Percentiles rank a stretch among this genome's conserved stretches.
Conservation (phyloP, 1,139 yeast genomes). For the Maudiozyma humilis region DNA sequence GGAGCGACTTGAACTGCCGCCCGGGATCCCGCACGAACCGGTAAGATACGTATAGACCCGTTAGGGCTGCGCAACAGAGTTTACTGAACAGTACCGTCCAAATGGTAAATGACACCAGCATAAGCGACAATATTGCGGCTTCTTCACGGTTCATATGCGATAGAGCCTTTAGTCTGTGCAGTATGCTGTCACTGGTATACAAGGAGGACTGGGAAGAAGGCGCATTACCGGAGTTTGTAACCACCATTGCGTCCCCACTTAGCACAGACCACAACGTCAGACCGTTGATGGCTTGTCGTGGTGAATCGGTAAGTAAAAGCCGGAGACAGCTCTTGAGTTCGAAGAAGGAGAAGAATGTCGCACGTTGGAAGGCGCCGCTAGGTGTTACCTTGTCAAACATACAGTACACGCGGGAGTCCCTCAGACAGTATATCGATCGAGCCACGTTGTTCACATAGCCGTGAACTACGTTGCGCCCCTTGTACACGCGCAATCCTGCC, state of each 20-base stretch:
- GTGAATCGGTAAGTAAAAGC: constrained; percentile 68
- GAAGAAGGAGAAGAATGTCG: constrained; percentile 59
- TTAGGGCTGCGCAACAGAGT: constrained; percentile 9
- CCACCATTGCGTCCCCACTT: constrained; percentile 13
- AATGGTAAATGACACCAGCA: constrained; percentile 64
- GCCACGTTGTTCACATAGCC: constrained; percentile 65
- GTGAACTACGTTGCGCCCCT: constrained; percentile 58
- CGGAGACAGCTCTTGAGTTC: constrained; percentile 60
- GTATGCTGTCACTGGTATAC: constrained; percentile 39
- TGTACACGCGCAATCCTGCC: constrained; percentile 51
- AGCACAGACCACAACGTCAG: constrained; percentile 56
- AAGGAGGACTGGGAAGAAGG: constrained; percentile 19
- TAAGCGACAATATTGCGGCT: constrained; percentile 61
- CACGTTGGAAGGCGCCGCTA: constrained; percentile 52
- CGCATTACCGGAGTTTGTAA: too few species aligned
- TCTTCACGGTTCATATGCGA: constrained; percentile 56
- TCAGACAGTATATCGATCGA: constrained; percentile 47
- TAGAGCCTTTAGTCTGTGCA: constrained; percentile 45
- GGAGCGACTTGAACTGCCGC: constrained; percentile 15
- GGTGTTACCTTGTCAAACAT: constrained; percentile 65
- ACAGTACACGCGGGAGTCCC: constrained; percentile 60
- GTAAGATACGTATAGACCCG: constrained; percentile 34
- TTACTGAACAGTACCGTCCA: constrained; percentile 40
- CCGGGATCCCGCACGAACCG: constrained; percentile 30
- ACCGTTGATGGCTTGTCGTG: constrained; percentile 82